Evolutionary conservation across 2,329 filamentous ascomycete genomes (phyloP).

Genomic region (Fusarium continuum): DNA sequence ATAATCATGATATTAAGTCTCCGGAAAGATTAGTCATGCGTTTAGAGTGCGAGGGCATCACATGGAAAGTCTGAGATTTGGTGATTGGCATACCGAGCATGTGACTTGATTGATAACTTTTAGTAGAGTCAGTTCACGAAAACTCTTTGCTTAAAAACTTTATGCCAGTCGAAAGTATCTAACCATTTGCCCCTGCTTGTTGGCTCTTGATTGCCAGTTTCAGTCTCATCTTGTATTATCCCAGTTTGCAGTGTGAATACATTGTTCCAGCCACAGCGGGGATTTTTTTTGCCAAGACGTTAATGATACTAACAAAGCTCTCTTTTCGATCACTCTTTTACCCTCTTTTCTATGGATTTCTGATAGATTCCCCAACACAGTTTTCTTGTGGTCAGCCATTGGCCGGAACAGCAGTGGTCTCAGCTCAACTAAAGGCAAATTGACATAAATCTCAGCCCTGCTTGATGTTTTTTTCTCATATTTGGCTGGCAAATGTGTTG

Average conservation of each 20-base stretch:
- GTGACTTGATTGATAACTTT: no score
- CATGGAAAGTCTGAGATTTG: neutral
- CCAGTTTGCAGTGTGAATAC: neutral
- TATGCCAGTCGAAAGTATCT: neutral
- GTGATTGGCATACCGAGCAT: neutral
- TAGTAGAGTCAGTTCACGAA: neutral
- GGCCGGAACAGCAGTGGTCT: neutral
- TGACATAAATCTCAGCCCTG: neutral
- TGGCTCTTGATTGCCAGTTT: no score
- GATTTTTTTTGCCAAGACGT: neutral
- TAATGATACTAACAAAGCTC: neutral
- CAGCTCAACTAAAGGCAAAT: neutral
- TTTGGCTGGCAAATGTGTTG: neutral
- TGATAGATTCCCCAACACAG: neutral
- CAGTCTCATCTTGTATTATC: neutral
- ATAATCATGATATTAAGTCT: neutral
- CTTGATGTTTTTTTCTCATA: neutral
- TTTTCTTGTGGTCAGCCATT: neutral
- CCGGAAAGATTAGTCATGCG: neutral
- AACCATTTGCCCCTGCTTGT: neutral
- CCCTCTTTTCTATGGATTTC: neutral
- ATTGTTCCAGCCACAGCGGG: slow-evolving; percentile 20
- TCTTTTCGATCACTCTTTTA: slow-evolving; percentile 14
- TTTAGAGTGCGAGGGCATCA: neutral
- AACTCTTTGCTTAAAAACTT: neutral